These are phyloP conservation scores for Dioscorea zingiberensis DNA, from an alignment of 106 monocot genomes.

Conservation along the genomic window DNA sequence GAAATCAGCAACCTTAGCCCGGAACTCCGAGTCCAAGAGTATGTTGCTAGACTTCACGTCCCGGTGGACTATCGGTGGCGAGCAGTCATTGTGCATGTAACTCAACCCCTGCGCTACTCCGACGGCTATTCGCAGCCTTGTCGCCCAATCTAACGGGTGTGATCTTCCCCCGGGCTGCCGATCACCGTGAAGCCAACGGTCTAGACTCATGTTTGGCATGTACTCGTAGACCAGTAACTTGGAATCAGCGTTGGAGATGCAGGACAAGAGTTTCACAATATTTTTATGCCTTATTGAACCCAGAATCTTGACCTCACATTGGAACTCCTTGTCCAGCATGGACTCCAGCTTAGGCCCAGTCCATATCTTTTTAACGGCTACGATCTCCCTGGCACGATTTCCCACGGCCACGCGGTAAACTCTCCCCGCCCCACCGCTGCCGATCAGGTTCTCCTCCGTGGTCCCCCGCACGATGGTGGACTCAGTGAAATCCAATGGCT, in stretches of 20 bases:
- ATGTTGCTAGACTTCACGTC: constrained; percentile 93
- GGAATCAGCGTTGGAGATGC: constrained; percentile 42
- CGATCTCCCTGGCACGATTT: constrained; percentile 5
- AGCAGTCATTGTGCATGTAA: constrained; percentile 86
- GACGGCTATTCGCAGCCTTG: constrained; percentile 66
- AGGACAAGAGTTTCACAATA: constrained; percentile 78
- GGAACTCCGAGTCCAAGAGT: constrained; percentile 54
- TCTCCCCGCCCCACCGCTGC: constrained; percentile 51
- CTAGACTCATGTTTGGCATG: constrained; percentile 68
- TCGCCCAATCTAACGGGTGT: constrained; percentile 58
- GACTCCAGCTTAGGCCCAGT: constrained; percentile 16
- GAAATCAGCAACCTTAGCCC: constrained; percentile 70
- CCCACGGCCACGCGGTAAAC: constrained; percentile 44
- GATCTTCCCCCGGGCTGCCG: not conserved
- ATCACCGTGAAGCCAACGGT: constrained; percentile 55
- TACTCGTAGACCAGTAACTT: constrained; percentile 87
- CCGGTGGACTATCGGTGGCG: constrained; percentile 58
- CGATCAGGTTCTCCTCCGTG: constrained; percentile 57
- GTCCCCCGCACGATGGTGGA: constrained; percentile 36
- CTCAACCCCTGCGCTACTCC: constrained; percentile 58
- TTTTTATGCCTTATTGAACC: constrained; percentile 52
- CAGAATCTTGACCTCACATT: constrained; percentile 36
- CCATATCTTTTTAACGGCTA: constrained; percentile 55
- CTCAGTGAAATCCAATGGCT: constrained; percentile 44
- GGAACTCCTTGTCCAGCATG: constrained; percentile 32